Percentiles rank a stretch among this genome's conserved stretches.
These are phyloP conservation scores for Tulasnella sp. DNA, from an alignment of 768 basidiomycete genomes.

Conservation along the genomic window DNA sequence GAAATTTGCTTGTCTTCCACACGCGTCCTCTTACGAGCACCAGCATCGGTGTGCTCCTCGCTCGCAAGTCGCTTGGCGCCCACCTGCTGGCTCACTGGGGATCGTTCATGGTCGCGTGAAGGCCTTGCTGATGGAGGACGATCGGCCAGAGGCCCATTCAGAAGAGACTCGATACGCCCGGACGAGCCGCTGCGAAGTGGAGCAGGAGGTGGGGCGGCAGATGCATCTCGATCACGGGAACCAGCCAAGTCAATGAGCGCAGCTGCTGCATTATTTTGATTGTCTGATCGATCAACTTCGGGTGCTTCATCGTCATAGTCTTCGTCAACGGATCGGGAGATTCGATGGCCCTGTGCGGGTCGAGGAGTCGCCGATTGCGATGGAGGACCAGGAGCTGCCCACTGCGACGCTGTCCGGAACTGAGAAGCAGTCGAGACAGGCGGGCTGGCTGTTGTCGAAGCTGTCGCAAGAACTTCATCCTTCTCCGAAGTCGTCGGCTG, in stretches of 20 bases:
- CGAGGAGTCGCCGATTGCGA: constrained; percentile 25
- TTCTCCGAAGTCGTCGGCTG: constrained; percentile 31
- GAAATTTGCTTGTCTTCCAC: not conserved
- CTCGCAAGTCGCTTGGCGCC: constrained; percentile 2
- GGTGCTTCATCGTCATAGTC: constrained; percentile 75
- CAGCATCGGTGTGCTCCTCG: constrained; percentile 4
- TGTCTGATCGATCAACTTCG: constrained; percentile 8
- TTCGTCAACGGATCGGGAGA: constrained; percentile 65
- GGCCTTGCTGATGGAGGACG: not conserved
- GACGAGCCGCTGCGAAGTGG: not conserved
- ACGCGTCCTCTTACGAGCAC: constrained; percentile 8
- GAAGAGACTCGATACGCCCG: constrained; percentile 4
- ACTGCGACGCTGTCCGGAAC: constrained; percentile 45
- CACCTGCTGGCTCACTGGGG: not conserved
- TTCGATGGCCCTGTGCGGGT: constrained; percentile 43
- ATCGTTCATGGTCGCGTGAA: not conserved
- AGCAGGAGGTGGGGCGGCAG: not conserved
- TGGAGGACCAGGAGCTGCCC: constrained; percentile 33
- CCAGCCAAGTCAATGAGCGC: constrained; percentile 63
- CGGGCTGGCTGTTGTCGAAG: not conserved
- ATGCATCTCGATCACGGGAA: constrained; percentile 23
- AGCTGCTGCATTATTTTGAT: constrained; percentile 45
- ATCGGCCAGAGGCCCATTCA: constrained; percentile 6
- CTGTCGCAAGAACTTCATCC: not conserved
- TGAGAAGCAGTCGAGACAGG: too few species aligned